These are phyloP conservation scores for Nepenthes gracilis DNA, from an alignment of 148 eudicot species.

Conservation along the genomic window DNA sequence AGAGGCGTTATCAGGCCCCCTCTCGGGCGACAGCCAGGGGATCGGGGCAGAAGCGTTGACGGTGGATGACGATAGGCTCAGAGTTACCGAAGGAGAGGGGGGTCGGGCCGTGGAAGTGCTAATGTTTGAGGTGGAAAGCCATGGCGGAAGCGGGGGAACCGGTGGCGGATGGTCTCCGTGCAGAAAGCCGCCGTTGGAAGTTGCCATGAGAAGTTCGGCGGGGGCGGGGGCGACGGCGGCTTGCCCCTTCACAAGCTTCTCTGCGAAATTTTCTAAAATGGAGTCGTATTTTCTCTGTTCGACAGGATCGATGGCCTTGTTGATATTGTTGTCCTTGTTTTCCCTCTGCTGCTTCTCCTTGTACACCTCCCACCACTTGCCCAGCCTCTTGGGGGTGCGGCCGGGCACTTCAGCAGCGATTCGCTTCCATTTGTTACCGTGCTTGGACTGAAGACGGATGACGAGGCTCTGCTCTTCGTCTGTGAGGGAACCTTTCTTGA, in stretches of 20 bases:
- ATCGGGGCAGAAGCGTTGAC: slow-evolving; percentile 24
- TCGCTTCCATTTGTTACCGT: slow-evolving; percentile 71
- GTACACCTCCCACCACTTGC: slow-evolving; percentile 93
- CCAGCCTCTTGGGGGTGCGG: slow-evolving; percentile 54
- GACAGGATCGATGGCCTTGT: slow-evolving; percentile 30
- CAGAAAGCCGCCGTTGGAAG: slow-evolving; percentile 37
- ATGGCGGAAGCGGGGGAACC: slow-evolving; percentile 49
- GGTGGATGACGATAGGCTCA: slow-evolving; percentile 55
- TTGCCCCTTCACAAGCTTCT: slow-evolving; percentile 68
- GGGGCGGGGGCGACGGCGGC: slow-evolving; percentile 4
- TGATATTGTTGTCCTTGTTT: slow-evolving; percentile 29
- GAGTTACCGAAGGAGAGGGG: slow-evolving; percentile 74
- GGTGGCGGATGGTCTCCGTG: slow-evolving; percentile 27
- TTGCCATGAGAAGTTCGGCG: slow-evolving; percentile 31
- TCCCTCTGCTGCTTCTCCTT: slow-evolving; percentile 74
- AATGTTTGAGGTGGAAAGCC: slow-evolving; percentile 53
- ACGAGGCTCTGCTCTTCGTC: slow-evolving; percentile 62
- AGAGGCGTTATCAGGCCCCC: slow-evolving; percentile 14
- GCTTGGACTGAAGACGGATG: slow-evolving; percentile 49
- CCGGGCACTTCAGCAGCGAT: slow-evolving; percentile 67
- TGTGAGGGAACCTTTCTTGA: slow-evolving; percentile 51
- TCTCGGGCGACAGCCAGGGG: slow-evolving; percentile 36
- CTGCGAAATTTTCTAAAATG: slow-evolving; percentile 65
- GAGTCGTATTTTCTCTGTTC: slow-evolving; percentile 61
- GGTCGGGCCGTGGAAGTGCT: slow-evolving; percentile 17